Conservation (phyloP, 2,329 filamentous ascomycete species). For the Tothia fuscella region DNA sequence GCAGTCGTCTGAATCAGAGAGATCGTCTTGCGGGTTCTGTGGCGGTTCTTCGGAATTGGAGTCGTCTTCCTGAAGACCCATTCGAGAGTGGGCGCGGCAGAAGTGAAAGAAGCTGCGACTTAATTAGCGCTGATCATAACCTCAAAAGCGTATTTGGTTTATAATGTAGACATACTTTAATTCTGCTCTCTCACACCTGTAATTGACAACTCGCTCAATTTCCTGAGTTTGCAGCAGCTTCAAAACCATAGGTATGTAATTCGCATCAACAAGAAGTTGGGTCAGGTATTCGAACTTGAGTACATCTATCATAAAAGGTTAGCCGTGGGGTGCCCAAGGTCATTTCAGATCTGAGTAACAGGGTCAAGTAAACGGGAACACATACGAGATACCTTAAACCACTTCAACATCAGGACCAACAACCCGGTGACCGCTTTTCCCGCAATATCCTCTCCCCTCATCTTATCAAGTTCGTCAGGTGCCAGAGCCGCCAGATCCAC, state of each 20-base stretch:
- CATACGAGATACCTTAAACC: slow-evolving; percentile 91
- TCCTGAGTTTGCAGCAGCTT: slow-evolving; percentile 94
- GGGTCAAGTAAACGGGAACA: slow-evolving; percentile 12
- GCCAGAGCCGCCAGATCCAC: slow-evolving; percentile 5
- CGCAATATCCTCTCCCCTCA: slow-evolving; percentile 73
- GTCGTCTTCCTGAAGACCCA: slow-evolving; percentile 26
- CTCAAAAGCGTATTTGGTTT: background rate
- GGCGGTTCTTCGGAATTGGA: slow-evolving; percentile 21
- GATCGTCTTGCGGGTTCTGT: slow-evolving; percentile 16
- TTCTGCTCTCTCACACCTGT: slow-evolving; percentile 69
- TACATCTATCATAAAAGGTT: slow-evolving; percentile 48
- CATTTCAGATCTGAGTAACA: background rate
- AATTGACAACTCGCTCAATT: slow-evolving; percentile 78
- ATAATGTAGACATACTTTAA: slow-evolving; percentile 48
- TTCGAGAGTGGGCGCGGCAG: slow-evolving; percentile 62
- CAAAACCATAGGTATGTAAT: slow-evolving; percentile 82
- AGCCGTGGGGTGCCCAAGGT: slow-evolving; percentile 10
- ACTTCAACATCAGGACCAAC: slow-evolving; percentile 79
- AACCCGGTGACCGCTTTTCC: slow-evolving; percentile 87
- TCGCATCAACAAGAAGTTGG: slow-evolving; percentile 85
- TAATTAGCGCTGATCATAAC: slow-evolving; percentile 15
- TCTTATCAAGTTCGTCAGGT: slow-evolving; percentile 66
- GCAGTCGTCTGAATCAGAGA: slow-evolving; percentile 49
- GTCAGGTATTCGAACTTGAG: slow-evolving; percentile 94
- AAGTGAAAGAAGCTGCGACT: slow-evolving; percentile 71